Evolutionary conservation across 2,329 filamentous ascomycete genomes (phyloP).

Genomic region (Ceratocystis variospora): DNA sequence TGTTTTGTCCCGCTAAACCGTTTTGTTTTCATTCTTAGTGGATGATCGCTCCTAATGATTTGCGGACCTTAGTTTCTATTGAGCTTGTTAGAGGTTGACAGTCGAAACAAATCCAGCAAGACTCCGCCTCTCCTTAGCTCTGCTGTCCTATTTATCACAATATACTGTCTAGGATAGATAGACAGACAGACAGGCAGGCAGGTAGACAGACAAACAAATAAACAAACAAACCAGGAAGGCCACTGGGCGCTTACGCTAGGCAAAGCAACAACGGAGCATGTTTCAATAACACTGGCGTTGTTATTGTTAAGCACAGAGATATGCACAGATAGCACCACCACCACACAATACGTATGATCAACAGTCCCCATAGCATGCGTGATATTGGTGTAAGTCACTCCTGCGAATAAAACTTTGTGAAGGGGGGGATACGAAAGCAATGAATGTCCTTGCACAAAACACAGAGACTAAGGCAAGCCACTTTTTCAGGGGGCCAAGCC

Average conservation of each 20-base stretch:
- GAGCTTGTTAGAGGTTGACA: background rate
- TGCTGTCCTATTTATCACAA: background rate
- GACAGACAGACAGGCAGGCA: background rate
- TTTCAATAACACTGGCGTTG: background rate
- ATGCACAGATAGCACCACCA: background rate
- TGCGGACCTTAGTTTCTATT: background rate
- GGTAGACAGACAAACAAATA: too few species aligned
- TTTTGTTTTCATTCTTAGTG: too few species aligned
- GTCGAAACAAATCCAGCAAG: conserved; percentile 2
- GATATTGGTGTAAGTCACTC: background rate
- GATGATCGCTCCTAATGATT: background rate
- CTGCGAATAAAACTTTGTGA: background rate
- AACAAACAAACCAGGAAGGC: background rate
- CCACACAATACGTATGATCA: background rate
- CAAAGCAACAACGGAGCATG: background rate
- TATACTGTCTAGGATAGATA: background rate
- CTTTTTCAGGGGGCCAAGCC: background rate
- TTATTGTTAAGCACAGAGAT: background rate
- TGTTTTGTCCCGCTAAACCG: too few species aligned
- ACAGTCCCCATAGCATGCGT: background rate
- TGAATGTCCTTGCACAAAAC: conserved; percentile 2
- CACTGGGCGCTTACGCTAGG: background rate
- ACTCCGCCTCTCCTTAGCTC: background rate
- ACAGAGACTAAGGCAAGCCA: background rate
- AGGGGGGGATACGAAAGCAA: background rate